These are phyloP conservation scores for Neopestalotiopsis rosae DNA, from an alignment of 2,329 filamentous ascomycete species.

Conservation along the genomic window DNA sequence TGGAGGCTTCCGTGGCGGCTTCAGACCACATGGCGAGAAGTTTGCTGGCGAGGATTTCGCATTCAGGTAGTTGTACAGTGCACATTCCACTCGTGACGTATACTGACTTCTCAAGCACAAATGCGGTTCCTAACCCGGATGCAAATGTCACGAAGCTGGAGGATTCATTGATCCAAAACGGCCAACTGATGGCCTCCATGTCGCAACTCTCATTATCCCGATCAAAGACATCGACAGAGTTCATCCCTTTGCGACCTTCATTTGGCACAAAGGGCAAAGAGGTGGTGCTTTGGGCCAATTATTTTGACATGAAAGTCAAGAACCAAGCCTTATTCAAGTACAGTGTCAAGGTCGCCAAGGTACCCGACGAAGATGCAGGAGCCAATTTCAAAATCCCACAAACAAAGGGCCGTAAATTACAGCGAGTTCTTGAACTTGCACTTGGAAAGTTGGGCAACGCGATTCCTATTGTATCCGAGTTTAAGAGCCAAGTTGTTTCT, in stretches of 20 bases:
- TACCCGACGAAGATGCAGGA: constrained; percentile 21
- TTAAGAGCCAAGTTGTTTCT: constrained; percentile 54
- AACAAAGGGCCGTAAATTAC: constrained; percentile 49
- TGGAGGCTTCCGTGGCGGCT: no score
- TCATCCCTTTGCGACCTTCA: constrained; percentile 53
- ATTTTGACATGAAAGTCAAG: constrained; percentile 51
- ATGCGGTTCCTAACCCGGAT: constrained; percentile 33
- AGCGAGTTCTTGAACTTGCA: constrained; percentile 45
- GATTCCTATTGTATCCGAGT: constrained; percentile 51
- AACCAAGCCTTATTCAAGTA: constrained; percentile 50
- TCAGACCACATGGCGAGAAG: constrained; percentile 26
- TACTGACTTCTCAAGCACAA: constrained; percentile 15
- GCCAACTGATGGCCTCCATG: constrained; percentile 42
- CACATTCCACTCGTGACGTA: not conserved
- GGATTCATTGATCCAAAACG: constrained; percentile 42
- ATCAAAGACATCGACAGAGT: constrained; percentile 19
- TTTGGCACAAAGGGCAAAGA: constrained; percentile 50
- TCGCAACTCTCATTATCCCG: constrained; percentile 37
- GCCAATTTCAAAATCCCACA: constrained; percentile 29
- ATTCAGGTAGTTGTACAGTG: constrained; percentile 35
- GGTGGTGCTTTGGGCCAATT: constrained; percentile 60
- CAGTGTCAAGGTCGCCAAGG: constrained; percentile 41
- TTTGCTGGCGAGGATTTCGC: constrained; percentile 31
- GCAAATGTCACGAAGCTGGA: constrained; percentile 43
- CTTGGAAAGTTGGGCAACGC: constrained; percentile 40